These are phyloP conservation scores for Nothopassalora personata DNA, from an alignment of 2,329 filamentous ascomycete genomes.

Conservation along the genomic window DNA sequence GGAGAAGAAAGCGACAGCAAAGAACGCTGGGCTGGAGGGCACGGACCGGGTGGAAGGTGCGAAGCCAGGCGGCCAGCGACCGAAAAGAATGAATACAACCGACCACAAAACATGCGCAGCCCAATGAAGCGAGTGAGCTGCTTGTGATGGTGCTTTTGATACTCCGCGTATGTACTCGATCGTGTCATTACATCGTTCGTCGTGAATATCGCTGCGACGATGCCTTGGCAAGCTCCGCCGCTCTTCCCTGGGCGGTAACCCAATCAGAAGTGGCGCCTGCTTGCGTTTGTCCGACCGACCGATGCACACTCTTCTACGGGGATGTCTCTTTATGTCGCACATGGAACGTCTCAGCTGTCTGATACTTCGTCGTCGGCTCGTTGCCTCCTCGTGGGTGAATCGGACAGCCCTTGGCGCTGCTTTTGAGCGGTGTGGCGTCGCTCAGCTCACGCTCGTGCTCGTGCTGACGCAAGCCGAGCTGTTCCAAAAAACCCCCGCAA, in stretches of 20 bases:
- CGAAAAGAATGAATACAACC: constrained; percentile 7
- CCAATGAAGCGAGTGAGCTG: constrained; percentile 21
- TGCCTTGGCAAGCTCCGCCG: constrained; percentile 11
- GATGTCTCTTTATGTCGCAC: not conserved
- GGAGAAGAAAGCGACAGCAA: constrained; percentile 6
- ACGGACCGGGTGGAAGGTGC: constrained; percentile 3
- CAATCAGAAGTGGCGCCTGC: constrained; percentile 6
- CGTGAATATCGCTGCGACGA: constrained; percentile 7
- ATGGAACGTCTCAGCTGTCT: not conserved
- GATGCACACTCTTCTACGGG: not conserved
- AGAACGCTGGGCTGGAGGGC: not conserved
- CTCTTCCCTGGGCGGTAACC: constrained; percentile 4
- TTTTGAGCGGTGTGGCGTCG: constrained; percentile 13
- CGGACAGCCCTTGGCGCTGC: constrained; percentile 1
- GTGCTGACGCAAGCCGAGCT: constrained; percentile 15
- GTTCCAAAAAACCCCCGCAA: not conserved
- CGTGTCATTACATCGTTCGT: constrained; percentile 7
- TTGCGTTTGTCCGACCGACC: constrained; percentile 4
- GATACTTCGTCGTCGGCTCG: not conserved
- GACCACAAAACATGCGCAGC: not conserved
- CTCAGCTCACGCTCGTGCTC: constrained; percentile 9
- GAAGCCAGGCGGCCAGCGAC: not conserved
- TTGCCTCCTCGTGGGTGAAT: constrained; percentile 8
- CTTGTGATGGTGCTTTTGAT: constrained; percentile 22
- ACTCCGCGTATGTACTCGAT: constrained; percentile 24